A percentile compares a stretch with the other conserved stretches of the same genome.
Conservation (phyloP, 2,329 filamentous ascomycete genomes). For the Cladosporium sp. region DNA sequence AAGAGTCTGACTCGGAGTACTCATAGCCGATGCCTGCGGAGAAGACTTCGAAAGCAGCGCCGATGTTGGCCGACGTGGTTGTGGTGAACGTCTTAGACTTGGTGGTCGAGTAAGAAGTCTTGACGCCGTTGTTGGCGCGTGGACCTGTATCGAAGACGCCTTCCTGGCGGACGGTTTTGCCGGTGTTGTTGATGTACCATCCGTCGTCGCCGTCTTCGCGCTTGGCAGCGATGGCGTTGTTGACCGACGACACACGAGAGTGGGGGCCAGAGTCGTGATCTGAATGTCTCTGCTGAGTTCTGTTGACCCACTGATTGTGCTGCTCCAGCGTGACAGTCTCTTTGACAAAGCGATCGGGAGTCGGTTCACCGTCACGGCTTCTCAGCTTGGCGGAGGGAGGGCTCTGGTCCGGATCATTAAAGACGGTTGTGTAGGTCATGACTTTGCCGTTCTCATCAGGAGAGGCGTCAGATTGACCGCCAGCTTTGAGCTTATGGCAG, state of each 20-base stretch:
- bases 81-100: not conserved
- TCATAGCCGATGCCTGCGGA: not conserved
- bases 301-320: not conserved
- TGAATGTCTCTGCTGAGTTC: not conserved
- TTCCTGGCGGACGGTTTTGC: not conserved
- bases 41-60: not conserved
- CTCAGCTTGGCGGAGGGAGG: not conserved
- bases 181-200: not conserved
- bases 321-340: not conserved
- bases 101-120: not conserved
- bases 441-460: not conserved
- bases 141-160: not conserved
- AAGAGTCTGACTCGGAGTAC: not conserved
- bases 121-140: not conserved
- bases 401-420: not conserved
- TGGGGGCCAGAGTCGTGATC: not conserved
- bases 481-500: not conserved
- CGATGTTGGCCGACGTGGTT: not conserved
- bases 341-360: not conserved
- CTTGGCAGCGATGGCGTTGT: not conserved
- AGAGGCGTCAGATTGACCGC: not conserved
- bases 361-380: not conserved
- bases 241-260: not conserved
- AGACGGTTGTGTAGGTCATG: not conserved
- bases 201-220: not conserved